Base-by-base conservation (phyloP, 352 stramenopile species). In the Phytophthora hibernalis region DNA sequence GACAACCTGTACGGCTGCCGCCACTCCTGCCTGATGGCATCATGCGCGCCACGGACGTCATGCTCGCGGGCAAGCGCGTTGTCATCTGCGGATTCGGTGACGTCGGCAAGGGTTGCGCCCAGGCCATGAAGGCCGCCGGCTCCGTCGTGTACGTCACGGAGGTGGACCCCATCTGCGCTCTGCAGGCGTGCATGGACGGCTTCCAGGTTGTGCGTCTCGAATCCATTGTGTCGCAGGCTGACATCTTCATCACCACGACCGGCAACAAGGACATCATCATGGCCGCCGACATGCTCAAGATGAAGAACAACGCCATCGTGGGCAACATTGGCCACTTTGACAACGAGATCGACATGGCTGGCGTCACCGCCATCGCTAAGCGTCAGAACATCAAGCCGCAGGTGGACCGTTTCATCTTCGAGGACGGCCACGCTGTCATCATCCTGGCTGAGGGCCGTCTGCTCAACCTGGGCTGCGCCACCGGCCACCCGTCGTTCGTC, bases 241-340 rank as follows among this genome's bases (percentile, higher is more conserved):
- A 99, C 82, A 99, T 99, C 62, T 98, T 99, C 80, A 98, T 99
- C 79, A 99, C 97, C 68, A 98, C 97, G 65, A 99, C 97, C 12
- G 97, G 97, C 68, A 99, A 99, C 92, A 99, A 99, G 90, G 96
- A 97, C 70, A 99, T 99, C 74, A 97, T 99, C 79, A 99, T 99
- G 95, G 84, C 80, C 18, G 75, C 89, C 4, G 80, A 97, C 82
- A 99, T 99, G 96, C 64, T 78, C 47, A 97, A 99, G 88, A 99
- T 99, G 97, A 99, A 99, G 91, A 99, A 99, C 95, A 99, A 99
- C 79, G 97, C 97, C 56, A 99, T 99, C 70, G 96, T 99, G 48
- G 97, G 97, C 74, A 99, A 99, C 92, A 99, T 99, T 79, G 97
- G 97, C 77, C 97, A 99, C 87, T 99, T 99, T 68, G 97, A 99